Percentiles rank a stretch among this genome's conserved stretches.
These are phyloP conservation scores for Nakaseomyces bracarensis DNA, from an alignment of 1,139 yeast genomes.

Conservation along the genomic window DNA sequence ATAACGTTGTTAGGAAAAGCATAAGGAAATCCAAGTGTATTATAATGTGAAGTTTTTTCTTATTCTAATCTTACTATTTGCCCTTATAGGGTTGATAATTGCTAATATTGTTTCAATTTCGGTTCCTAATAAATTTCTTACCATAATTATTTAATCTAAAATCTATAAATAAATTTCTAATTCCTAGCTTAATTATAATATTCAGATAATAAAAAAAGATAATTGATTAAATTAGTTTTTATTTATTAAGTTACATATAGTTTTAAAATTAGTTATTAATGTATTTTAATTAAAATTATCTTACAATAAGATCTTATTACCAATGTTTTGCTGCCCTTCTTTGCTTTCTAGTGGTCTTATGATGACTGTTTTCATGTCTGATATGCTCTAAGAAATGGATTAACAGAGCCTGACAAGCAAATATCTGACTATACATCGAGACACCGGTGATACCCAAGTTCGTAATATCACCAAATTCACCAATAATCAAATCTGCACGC, in stretches of 20 bases:
- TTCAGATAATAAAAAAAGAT: no score
- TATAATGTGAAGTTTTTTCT: constrained; percentile 9
- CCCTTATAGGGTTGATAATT: no score
- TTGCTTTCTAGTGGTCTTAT: background rate
- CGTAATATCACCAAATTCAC: background rate
- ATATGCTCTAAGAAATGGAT: constrained; percentile 1
- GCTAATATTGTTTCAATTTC: no score
- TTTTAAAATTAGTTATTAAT: no score
- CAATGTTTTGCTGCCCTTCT: background rate
- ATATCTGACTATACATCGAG: background rate
- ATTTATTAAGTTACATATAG: background rate
- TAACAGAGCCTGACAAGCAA: constrained; percentile 1
- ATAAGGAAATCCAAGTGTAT: constrained; percentile 11
- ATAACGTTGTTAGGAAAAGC: constrained; percentile 7
- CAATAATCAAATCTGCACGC: constrained; percentile 4
- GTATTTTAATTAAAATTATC: no score
- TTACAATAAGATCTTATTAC: background rate
- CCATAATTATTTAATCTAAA: no score
- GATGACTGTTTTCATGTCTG: background rate
- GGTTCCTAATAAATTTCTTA: no score
- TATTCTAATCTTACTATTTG: no score
- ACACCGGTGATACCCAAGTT: background rate
- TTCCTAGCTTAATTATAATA: no score
- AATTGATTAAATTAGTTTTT: no score
- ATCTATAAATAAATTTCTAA: background rate